Evolutionary conservation across 2,329 filamentous ascomycete species (phyloP), one percentile per base, ranked within the genome.

Genomic region (Tricladium varicosporioides): DNA sequence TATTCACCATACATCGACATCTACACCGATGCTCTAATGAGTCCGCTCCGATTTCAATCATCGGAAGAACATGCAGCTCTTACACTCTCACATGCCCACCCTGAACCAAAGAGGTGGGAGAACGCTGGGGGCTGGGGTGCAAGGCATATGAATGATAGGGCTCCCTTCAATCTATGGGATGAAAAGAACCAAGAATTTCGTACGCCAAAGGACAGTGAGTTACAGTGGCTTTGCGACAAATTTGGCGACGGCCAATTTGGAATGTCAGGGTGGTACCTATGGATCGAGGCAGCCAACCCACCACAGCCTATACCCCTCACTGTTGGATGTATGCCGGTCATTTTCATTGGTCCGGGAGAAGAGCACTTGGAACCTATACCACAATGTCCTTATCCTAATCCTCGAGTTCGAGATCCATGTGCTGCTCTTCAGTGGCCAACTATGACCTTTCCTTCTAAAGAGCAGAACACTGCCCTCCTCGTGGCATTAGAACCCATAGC

Each of bases 191-290:
- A 54, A 52, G 5, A 49, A 50, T 63, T 55, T 52, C 56, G 56
- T 15, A 9, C 42, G 51, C 53, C 48, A 57, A 51, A 19, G 33
- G 18, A 46, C 46, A 31, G 49, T 31, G 59, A 63, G 54, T 45
- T 48, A 18, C 5, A 36, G 42, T 63, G 77, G 76, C 44, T 72
- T 72, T 53, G 74, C 68, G 53, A 78, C 69, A 61, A 79, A 72
- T 54, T 77, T 74, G 52, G 75, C 73, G 51, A 79, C 74, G 57
- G 54, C 18, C n/a, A 48, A n/a, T 10, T 60, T 50, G 56, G 44
- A 51, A 31, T 31, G 45, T 57, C 54, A 14, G 60, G 58, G 19
- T 60, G 56, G 56, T 60, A 53, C 16, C 9, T 61, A 44, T 58
- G 46, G n/a, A 61, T 63, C 32, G 54, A 61, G 22, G 61, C 61